Conservation (phyloP, 2,329 filamentous ascomycete genomes). For the Hymenoscyphus linearis region DNA sequence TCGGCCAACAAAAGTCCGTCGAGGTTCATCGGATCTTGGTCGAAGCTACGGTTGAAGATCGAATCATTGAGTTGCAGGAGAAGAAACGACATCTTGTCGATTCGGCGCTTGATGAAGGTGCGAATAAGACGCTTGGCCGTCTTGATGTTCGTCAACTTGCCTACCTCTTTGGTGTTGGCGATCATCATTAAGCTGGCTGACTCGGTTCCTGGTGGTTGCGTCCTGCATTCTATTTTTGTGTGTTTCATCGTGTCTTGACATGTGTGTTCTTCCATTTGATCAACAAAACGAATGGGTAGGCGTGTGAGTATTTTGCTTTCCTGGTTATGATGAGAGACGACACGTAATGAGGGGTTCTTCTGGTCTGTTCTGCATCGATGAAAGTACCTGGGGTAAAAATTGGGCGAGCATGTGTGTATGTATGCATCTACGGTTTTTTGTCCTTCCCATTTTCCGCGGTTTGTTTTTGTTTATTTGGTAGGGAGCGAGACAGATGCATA, state of each 20-base stretch:
- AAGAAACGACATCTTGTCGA: slow-evolving; percentile 73
- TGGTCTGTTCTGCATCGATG: not conserved
- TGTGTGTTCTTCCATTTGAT: not conserved
- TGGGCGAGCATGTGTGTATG: not conserved
- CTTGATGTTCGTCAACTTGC: slow-evolving; percentile 38
- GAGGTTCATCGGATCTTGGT: slow-evolving; percentile 77
- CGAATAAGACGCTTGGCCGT: slow-evolving; percentile 59
- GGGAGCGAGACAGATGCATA: too few species aligned
- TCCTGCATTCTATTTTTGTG: not conserved
- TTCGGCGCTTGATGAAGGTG: slow-evolving; percentile 72
- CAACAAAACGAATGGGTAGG: too few species aligned
- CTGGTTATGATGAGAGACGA: not conserved
- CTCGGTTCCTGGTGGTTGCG: too few species aligned
- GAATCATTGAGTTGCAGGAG: slow-evolving; percentile 74
- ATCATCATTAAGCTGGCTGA: not conserved
- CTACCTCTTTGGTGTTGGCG: slow-evolving; percentile 27
- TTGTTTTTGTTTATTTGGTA: not conserved
- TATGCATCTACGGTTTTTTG: not conserved
- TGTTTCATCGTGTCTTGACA: not conserved
- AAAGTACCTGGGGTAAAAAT: not conserved
- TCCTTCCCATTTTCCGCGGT: not conserved
- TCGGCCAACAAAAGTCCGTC: slow-evolving; percentile 71
- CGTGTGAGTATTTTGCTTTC: too few species aligned
- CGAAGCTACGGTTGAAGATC: slow-evolving; percentile 76
- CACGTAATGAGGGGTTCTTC: not conserved